Evolutionary conservation across 768 basidiomycete species (phyloP).

Genomic region (Rubroboletus satanas): DNA sequence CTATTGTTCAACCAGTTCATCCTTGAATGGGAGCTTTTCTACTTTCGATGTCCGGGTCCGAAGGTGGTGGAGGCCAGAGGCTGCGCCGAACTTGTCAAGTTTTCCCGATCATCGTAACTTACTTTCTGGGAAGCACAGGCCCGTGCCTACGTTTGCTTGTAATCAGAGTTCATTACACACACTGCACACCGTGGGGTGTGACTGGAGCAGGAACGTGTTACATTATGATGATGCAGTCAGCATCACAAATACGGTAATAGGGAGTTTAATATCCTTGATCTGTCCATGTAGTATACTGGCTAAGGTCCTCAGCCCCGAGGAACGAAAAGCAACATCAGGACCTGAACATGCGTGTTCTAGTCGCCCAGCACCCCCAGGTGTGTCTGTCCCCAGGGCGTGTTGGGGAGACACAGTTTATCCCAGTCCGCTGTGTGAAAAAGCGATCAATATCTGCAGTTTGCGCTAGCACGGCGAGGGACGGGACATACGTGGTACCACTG

Average conservation of each 20-base stretch:
- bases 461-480: background rate
- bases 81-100: background rate
- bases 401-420: slow-evolving; percentile 15
- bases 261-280: background rate
- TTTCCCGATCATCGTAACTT: too few relatives aligned
- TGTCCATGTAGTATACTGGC: background rate
- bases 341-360: background rate
- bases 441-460: background rate
- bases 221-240: too few relatives aligned
- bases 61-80: background rate
- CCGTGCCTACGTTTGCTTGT: too few relatives aligned
- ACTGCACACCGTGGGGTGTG: too few relatives aligned
- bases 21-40: background rate
- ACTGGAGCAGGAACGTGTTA: too few relatives aligned
- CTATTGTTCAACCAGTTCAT: too few relatives aligned
- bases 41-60: background rate
- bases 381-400: background rate
- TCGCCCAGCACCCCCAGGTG: background rate
- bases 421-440: slow-evolving; percentile 15
- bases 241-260: background rate
- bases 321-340: too few relatives aligned
- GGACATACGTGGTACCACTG: slow-evolving; percentile 22
- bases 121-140: too few relatives aligned
- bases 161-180: too few relatives aligned
- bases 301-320: background rate